Base-by-base conservation (phyloP, 768 basidiomycete genomes). In the Xerocomellus dryophilus region DNA sequence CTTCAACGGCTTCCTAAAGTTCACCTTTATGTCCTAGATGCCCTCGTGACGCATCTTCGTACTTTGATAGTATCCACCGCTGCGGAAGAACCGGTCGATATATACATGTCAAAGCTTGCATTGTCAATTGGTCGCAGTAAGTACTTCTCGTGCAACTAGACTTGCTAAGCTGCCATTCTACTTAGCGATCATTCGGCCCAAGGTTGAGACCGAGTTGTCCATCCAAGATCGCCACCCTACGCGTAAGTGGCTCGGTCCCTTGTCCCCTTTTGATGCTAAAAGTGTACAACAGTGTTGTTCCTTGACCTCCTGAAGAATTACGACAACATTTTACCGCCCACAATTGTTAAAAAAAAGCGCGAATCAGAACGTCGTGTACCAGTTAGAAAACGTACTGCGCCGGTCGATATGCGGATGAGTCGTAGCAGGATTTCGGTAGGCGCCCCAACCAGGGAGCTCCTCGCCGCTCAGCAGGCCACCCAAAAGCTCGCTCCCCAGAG, bases 171-270 rank as follows among this genome's bases (percentile, higher is more conserved):
- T 53, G 12, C 53, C 45, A 43, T 43, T 53, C 45, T 10, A 47
- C 39, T 7, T 57, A 94, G 91, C 83, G 27, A 80, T 98, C 43
- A 74, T 96, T 31, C 78, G 93, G 25, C 96, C 96, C 18, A 89
- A 85, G 70, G 63, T 76, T 38, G 94, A 98, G 66, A 86, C 84
- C 6, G 83, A 92, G 51, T 67, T 94, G 23, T 92, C 94, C 4
- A 86, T 98, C 56, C 92, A 96, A 68, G 94, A 94, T 67, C 88
- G 93, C 38, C 87, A 96, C 74, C 84, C 92, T 47, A 80, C 87
- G 15, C 72, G 90, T 88, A 69, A 60, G 83, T 74, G 23, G 11
- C 18, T 18, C 3, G 23, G 45, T 43, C 15, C 23, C n/a, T 27
- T 32, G 2, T 8, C 38, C 18, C 3, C 2, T 7, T 43, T 42